Evolutionary conservation across 106 monocot genomes (phyloP), one percentile per base, ranked within the genome.

Genomic region (Narthecium ossifragum): DNA sequence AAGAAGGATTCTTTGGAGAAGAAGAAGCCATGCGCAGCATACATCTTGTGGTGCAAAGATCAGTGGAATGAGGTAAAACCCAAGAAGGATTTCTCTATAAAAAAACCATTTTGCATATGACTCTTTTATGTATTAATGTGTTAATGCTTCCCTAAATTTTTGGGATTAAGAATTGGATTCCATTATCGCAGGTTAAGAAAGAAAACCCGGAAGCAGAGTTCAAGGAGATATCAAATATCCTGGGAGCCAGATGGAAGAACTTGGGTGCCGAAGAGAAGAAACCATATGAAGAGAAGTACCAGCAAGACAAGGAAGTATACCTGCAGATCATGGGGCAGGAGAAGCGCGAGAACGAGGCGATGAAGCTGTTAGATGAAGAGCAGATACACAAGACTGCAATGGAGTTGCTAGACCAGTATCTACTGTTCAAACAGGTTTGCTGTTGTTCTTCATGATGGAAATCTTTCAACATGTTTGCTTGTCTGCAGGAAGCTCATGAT

Each of bases 281-380:
- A 48, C 85, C 88, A 0, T 93, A 89, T 38, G 93, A 93, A 51
- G 85, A 93, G 60, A 88, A 63, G 53, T 93, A 93, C 66, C 79
- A 75, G 62, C 53, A 74, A 31, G 88, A 85, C 31, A 93, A 88
- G 64, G 88, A 75, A 34, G 85, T 80, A 0, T 93, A 93, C 63
- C 52, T 85, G 69, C 73, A 77, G 54, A 62, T 76, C n/a, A 72
- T 78, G 5, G 82, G 85, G 29, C 67, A 85, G 65, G 93, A 93
- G 78, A 93, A 80, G 74, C 85, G 93, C 3, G 85, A 93, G 73
- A 79, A 73, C 6, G 88, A 82, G 54, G 88, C 88, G 2, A 66
- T 88, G 88, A 93, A 83, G 77, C 93, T 93, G 11, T 53, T 93
- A 31, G 93, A 88, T 56, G 93, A 78, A 24, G 85, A 93, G 58